These are phyloP conservation scores for Cyanidium caldarium DNA, from an alignment of 23 red algal genomes.

Conservation along the genomic window DNA sequence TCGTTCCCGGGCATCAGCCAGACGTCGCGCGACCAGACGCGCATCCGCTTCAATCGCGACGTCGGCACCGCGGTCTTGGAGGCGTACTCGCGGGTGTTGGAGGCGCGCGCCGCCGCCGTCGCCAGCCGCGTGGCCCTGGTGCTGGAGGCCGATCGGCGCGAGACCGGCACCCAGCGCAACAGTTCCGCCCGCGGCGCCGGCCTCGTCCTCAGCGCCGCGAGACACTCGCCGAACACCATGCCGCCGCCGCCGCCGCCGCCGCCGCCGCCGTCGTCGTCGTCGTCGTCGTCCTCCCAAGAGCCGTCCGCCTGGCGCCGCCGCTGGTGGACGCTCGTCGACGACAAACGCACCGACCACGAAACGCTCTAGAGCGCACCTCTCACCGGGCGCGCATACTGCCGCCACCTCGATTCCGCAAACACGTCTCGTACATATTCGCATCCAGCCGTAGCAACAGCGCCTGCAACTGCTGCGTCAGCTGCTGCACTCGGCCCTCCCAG, in stretches of 20 bases:
- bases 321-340: too few species aligned
- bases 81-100: slow-evolving; percentile 76
- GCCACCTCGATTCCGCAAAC: neutral
- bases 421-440: neutral
- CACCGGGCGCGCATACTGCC: neutral
- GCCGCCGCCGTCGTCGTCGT: too few species aligned
- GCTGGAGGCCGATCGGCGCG: neutral
- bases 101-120: slow-evolving; percentile 35
- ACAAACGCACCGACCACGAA: too few species aligned
- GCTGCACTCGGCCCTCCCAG: neutral
- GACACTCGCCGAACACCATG: neutral
- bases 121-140: neutral
- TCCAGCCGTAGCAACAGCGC: neutral
- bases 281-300: too few species aligned
- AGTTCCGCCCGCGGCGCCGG: neutral
- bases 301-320: too few species aligned
- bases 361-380: too few species aligned
- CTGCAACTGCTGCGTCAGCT: neutral
- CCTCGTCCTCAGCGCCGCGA: neutral
- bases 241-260: neutral
- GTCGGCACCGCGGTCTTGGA: slow-evolving; percentile 72
- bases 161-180: neutral
- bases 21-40: slow-evolving; percentile 64
- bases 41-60: slow-evolving; percentile 76
- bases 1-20: slow-evolving; percentile 50